Percentiles rank a stretch among this genome's conserved stretches.
Conservation (phyloP, 768 basidiomycete species). For the Hemileccinum rubropunctum region DNA sequence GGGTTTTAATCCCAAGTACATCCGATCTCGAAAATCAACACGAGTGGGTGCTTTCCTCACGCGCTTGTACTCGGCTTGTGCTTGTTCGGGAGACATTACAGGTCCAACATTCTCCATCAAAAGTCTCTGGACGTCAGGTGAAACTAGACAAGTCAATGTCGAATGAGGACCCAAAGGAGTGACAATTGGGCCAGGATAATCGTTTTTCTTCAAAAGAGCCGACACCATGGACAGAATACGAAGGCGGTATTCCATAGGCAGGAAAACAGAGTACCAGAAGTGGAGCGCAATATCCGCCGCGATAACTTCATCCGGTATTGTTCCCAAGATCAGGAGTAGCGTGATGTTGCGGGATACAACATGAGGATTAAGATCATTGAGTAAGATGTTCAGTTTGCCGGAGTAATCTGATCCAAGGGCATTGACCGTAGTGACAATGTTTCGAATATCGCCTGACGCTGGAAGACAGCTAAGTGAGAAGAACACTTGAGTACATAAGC, state of each 20-base stretch:
- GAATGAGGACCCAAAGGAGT: constrained; percentile 13
- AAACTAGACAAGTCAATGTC: constrained; percentile 15
- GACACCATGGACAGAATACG: constrained; percentile 20
- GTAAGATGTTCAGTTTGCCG: constrained; percentile 37
- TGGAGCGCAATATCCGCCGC: constrained; percentile 47
- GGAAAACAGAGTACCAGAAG: constrained; percentile 46
- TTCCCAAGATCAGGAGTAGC: constrained; percentile 41
- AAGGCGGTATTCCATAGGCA: constrained; percentile 35
- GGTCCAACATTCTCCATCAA: constrained; percentile 15
- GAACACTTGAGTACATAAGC: no score
- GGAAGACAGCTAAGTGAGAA: neutral
- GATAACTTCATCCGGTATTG: constrained; percentile 26
- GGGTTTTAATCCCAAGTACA: constrained; percentile 38
- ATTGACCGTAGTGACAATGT: constrained; percentile 43
- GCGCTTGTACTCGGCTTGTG: constrained; percentile 32
- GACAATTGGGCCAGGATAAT: constrained; percentile 1
- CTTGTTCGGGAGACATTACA: constrained; percentile 18
- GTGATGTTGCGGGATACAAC: constrained; percentile 41
- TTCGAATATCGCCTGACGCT: constrained; percentile 52
- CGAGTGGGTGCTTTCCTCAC: constrained; percentile 36
- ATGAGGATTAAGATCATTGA: constrained; percentile 39
- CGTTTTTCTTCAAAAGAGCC: constrained; percentile 9
- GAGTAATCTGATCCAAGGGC: constrained; percentile 39
- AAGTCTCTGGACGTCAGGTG: constrained; percentile 5
- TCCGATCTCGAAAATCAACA: constrained; percentile 42